phyloP scores from a whole-genome alignment of 768 basidiomycete species.

The Lanmaoa pseudosensibilis region DNA sequence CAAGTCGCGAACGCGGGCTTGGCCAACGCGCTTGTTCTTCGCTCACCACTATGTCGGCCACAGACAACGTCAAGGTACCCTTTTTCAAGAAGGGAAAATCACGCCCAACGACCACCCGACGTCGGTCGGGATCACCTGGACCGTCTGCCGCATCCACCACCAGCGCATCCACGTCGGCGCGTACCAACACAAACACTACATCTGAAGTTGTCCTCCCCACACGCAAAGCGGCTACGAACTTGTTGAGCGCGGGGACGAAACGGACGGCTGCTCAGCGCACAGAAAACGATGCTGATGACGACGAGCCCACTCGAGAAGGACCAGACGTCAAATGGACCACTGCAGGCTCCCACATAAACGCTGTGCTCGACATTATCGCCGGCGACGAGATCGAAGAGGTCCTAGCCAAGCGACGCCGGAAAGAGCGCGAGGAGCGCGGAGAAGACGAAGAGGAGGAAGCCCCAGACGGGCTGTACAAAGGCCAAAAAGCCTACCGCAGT shows the following conservation, averaged over 20 bases:
- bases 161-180: constrained; percentile 29
- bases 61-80: constrained; percentile 55
- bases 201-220: constrained; percentile 79
- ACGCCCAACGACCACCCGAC: constrained; percentile 73
- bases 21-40: neutral
- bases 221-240: constrained; percentile 63
- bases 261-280: constrained; percentile 53
- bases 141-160: constrained; percentile 38
- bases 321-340: constrained; percentile 80
- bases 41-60: constrained; percentile 32
- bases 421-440: constrained; percentile 50
- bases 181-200: constrained; percentile 3
- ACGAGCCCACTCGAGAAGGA: constrained; percentile 43
- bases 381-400: constrained; percentile 81
- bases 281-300: constrained; percentile 45
- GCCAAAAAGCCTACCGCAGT: constrained; percentile 76
- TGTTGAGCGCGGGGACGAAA: constrained; percentile 78
- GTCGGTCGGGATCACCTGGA: constrained; percentile 59
- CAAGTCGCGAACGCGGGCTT: neutral
- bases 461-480: constrained; percentile 81
- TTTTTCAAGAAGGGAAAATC: constrained; percentile 89
- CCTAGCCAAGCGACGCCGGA: constrained; percentile 64
- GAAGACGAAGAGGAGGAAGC: constrained; percentile 57
- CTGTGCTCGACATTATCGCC: constrained; percentile 73
- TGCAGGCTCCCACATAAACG: constrained; percentile 70